A percentile compares a stretch with the other conserved stretches of the same genome.
Evolutionary conservation across 345 rosid species (phyloP).

Genomic region (Hirschfeldia incana): DNA sequence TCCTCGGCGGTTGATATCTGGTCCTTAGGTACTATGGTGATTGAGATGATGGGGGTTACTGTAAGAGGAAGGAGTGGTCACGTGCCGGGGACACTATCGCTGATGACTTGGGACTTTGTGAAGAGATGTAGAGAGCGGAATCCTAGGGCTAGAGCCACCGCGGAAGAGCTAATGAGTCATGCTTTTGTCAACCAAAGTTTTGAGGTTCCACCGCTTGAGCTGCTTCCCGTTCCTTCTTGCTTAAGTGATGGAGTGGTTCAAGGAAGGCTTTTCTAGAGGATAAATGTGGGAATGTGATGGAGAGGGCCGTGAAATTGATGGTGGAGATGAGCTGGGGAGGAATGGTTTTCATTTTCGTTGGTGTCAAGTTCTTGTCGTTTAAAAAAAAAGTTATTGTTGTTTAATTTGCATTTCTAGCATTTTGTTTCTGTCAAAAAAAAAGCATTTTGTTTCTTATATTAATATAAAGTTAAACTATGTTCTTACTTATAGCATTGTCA

Average conservation of each 20-base stretch:
- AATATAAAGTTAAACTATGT: neutral
- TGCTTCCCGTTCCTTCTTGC: slow-evolving; percentile 18
- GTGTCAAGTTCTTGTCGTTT: neutral
- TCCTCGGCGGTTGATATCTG: neutral
- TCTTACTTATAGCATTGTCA: neutral
- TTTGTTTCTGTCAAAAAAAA: no score
- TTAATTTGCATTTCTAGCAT: neutral
- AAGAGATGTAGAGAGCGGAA: neutral
- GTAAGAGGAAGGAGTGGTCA: neutral
- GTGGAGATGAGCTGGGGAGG: neutral
- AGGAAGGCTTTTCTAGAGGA: slow-evolving; percentile 26
- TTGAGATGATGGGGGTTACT: neutral
- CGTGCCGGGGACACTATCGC: neutral
- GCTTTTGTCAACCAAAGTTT: neutral
- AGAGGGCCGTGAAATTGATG: neutral
- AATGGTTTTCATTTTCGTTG: neutral
- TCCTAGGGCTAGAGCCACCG: neutral
- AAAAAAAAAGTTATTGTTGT: neutral
- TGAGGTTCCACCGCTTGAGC: slow-evolving; percentile 18
- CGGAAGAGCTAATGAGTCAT: neutral
- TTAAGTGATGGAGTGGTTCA: neutral
- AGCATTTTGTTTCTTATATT: neutral
- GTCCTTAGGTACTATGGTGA: neutral
- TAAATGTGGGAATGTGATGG: neutral
- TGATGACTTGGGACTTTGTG: neutral